Conservation (phyloP, 1,284 basidiomycete genomes). For the Apiotrichum domesticum region DNA sequence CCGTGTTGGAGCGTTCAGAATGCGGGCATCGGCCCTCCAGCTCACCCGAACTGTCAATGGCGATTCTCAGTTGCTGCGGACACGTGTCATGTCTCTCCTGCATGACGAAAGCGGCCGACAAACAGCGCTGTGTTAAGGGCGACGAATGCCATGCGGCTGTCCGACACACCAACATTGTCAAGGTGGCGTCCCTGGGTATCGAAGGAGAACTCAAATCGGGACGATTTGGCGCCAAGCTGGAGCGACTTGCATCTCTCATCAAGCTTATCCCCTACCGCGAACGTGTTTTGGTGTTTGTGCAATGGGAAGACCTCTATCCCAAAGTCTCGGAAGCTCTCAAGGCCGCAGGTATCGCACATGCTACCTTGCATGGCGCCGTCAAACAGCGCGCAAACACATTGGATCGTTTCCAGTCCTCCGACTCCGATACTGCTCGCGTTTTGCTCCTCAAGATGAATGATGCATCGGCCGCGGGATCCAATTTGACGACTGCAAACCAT, state of each 20-base stretch:
- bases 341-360: slow-evolving; percentile 65
- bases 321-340: slow-evolving; percentile 79
- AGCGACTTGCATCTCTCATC: slow-evolving; percentile 74
- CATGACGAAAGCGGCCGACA: slow-evolving; percentile 63
- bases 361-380: slow-evolving; percentile 76
- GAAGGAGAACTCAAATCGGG: slow-evolving; percentile 73
- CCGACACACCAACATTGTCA: slow-evolving; percentile 72
- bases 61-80: slow-evolving; percentile 82
- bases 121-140: slow-evolving; percentile 73
- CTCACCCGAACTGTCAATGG: slow-evolving; percentile 60
- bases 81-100: slow-evolving; percentile 75
- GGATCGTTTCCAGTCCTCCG: slow-evolving; percentile 71
- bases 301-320: slow-evolving; percentile 85
- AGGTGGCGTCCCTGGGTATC: slow-evolving; percentile 70
- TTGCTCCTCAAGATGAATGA: slow-evolving; percentile 86
- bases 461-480: slow-evolving; percentile 86
- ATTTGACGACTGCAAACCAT: slow-evolving; percentile 87
- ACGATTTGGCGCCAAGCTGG: slow-evolving; percentile 81
- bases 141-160: slow-evolving; percentile 64
- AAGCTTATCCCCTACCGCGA: slow-evolving; percentile 71
- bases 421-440: slow-evolving; percentile 54
- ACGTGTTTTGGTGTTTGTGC: slow-evolving; percentile 83
- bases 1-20: slow-evolving; percentile 24
- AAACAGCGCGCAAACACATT: slow-evolving; percentile 69
- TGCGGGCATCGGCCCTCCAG: slow-evolving; percentile 47